These are phyloP conservation scores for Fusarium equiseti DNA, from an alignment of 2,329 filamentous ascomycete species.

Conservation along the genomic window DNA sequence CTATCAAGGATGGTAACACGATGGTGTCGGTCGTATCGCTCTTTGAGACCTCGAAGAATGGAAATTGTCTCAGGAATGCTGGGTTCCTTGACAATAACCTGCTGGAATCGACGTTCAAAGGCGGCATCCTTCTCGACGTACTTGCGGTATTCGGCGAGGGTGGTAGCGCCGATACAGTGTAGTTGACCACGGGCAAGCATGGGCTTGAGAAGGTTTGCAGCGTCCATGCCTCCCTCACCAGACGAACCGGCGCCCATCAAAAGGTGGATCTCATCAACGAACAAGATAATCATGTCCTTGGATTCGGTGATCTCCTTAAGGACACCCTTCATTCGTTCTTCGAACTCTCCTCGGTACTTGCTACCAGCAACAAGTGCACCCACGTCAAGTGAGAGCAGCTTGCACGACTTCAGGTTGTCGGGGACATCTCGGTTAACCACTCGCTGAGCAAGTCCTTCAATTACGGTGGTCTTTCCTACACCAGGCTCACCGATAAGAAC, in stretches of 20 bases:
- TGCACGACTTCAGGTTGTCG: conserved; percentile 93
- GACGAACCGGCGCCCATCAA: conserved; percentile 97
- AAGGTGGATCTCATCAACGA: conserved; percentile 98
- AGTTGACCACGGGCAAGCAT: conserved; percentile 97
- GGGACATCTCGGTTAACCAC: conserved; percentile 98
- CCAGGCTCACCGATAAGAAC: conserved; percentile 97
- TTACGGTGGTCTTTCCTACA: conserved; percentile 98
- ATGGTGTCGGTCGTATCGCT: conserved; percentile 98
- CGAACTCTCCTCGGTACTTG: conserved; percentile 98
- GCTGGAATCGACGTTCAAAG: conserved; percentile 98
- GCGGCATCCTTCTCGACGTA: conserved; percentile 99
- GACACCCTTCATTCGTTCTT: conserved; percentile 99
- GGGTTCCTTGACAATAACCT: conserved; percentile 96
- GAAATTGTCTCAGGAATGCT: conserved; percentile 90
- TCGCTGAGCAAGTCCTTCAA: conserved; percentile 93
- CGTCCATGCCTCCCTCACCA: conserved; percentile 98
- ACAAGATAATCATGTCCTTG: conserved; percentile 96
- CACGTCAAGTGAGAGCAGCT: conserved; percentile 93
- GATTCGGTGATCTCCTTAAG: conserved; percentile 95
- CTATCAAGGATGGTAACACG: conserved; percentile 96
- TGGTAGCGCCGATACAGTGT: conserved; percentile 98
- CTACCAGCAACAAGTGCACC: conserved; percentile 95
- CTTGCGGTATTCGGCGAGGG: conserved; percentile 94
- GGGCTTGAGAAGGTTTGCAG: conserved; percentile 95
- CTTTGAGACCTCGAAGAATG: conserved; percentile 97